Conservation (phyloP, 2,329 filamentous ascomycete species). For the Xylaria sp. region DNA sequence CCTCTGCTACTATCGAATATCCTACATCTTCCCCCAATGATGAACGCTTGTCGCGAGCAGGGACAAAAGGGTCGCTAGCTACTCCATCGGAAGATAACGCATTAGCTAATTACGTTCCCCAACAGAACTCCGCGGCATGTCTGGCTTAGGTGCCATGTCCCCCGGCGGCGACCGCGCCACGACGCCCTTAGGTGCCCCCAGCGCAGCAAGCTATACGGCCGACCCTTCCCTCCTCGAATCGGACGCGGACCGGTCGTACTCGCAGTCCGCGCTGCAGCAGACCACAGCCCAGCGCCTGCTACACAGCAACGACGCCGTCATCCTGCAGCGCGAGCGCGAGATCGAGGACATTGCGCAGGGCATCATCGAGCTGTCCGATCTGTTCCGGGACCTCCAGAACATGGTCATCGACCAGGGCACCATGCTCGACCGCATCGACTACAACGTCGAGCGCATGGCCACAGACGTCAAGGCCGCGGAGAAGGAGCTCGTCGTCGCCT, state of each 20-base stretch:
- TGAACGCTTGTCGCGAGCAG: neutral
- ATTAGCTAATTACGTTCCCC: slow-evolving; percentile 30
- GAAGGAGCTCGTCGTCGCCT: slow-evolving; percentile 87
- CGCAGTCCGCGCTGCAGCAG: slow-evolving; percentile 79
- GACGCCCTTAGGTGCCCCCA: slow-evolving; percentile 51
- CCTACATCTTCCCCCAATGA: neutral
- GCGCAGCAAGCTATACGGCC: slow-evolving; percentile 61
- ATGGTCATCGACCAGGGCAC: slow-evolving; percentile 96
- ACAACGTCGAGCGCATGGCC: slow-evolving; percentile 96
- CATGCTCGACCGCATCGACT: slow-evolving; percentile 93
- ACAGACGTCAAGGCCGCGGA: slow-evolving; percentile 91
- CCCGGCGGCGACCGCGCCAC: slow-evolving; percentile 57
- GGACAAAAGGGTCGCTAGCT: neutral
- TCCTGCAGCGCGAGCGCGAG: slow-evolving; percentile 90
- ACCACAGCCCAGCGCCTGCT: slow-evolving; percentile 70
- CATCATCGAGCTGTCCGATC: slow-evolving; percentile 94
- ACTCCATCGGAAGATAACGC: neutral
- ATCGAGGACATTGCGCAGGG: slow-evolving; percentile 98
- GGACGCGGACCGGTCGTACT: slow-evolving; percentile 90
- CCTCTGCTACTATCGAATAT: neutral
- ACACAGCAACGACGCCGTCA: slow-evolving; percentile 79
- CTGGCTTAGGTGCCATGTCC: slow-evolving; percentile 60
- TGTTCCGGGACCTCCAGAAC: slow-evolving; percentile 92
- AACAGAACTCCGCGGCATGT: slow-evolving; percentile 75
- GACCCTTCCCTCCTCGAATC: slow-evolving; percentile 92